phyloP scores from a whole-genome alignment of 2,329 filamentous ascomycete species.

The Penicillium olsonii region DNA sequence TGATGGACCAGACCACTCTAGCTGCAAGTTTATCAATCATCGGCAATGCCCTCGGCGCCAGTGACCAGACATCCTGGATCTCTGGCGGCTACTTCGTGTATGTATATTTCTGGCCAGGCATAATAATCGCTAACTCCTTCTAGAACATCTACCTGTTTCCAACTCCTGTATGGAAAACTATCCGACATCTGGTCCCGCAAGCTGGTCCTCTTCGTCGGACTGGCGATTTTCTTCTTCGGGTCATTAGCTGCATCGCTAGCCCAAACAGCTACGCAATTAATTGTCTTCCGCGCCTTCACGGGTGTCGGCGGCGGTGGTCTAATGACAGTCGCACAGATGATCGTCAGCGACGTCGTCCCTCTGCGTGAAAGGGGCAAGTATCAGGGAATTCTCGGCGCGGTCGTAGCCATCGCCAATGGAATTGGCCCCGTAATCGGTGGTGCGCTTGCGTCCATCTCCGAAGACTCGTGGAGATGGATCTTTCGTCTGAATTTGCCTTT shows the following conservation, averaged over 20 bases:
- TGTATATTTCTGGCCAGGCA: slow-evolving; percentile 28
- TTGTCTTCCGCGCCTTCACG: slow-evolving; percentile 61
- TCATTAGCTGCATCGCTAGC: slow-evolving; percentile 63
- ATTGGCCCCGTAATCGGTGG: slow-evolving; percentile 59
- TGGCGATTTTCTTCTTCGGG: slow-evolving; percentile 56
- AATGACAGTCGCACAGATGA: slow-evolving; percentile 60
- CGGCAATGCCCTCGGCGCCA: slow-evolving; percentile 53
- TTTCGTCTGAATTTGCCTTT: slow-evolving; percentile 58
- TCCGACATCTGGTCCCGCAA: slow-evolving; percentile 65
- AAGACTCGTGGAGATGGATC: slow-evolving; percentile 56
- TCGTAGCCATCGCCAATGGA: slow-evolving; percentile 57
- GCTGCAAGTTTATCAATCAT: slow-evolving; percentile 58
- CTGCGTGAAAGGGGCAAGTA: slow-evolving; percentile 61
- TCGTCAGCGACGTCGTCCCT: slow-evolving; percentile 62
- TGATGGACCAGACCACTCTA: slow-evolving; percentile 61
- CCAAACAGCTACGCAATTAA: slow-evolving; percentile 57
- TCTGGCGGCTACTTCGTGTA: slow-evolving; percentile 59
- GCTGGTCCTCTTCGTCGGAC: slow-evolving; percentile 55
- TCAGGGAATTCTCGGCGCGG: slow-evolving; percentile 57
- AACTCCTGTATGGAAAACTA: slow-evolving; percentile 63
- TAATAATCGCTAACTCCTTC: too few relatives aligned
- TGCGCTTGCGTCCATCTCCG: slow-evolving; percentile 48
- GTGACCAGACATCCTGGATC: slow-evolving; percentile 57
- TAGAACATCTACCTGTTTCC: slow-evolving; percentile 68
- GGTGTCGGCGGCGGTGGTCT: slow-evolving; percentile 64